These are phyloP conservation scores for Lactarius tabidus DNA, from an alignment of 768 basidiomycete genomes.

Conservation along the genomic window DNA sequence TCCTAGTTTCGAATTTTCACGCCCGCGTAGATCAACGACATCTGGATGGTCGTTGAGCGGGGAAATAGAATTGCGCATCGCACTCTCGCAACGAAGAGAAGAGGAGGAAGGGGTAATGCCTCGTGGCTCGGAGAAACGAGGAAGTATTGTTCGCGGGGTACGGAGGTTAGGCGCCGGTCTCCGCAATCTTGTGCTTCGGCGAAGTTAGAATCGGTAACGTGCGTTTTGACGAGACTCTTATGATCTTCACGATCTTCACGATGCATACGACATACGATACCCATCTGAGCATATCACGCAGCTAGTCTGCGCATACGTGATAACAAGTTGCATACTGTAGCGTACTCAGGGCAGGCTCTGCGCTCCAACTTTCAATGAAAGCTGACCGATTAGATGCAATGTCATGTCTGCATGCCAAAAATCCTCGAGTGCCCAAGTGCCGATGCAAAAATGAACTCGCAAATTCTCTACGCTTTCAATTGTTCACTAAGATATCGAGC, in stretches of 20 bases:
- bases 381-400: not conserved
- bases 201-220: not conserved
- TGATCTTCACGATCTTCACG: not conserved
- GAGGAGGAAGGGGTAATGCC: constrained; percentile 4
- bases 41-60: constrained; percentile 26
- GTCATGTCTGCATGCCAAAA: too few species aligned
- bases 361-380: not conserved
- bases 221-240: not conserved
- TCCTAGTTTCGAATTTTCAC: constrained; percentile 21
- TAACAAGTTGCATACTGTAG: not conserved
- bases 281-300: constrained; percentile 1
- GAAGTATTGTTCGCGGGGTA: constrained; percentile 16
- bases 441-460: not conserved
- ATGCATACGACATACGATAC: constrained; percentile 1
- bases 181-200: constrained; percentile 18
- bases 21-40: constrained; percentile 17
- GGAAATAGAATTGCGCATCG: constrained; percentile 24
- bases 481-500: too few species aligned
- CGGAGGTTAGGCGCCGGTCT: constrained; percentile 16
- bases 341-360: not conserved
- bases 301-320: not conserved
- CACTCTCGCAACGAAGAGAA: constrained; percentile 21
- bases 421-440: too few species aligned
- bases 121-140: constrained; percentile 5
- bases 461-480: not conserved